A percentile compares a stretch with the other conserved stretches of the same genome.
Evolutionary conservation across 768 basidiomycete genomes (phyloP).

Genomic region (Lactarius indigo): DNA sequence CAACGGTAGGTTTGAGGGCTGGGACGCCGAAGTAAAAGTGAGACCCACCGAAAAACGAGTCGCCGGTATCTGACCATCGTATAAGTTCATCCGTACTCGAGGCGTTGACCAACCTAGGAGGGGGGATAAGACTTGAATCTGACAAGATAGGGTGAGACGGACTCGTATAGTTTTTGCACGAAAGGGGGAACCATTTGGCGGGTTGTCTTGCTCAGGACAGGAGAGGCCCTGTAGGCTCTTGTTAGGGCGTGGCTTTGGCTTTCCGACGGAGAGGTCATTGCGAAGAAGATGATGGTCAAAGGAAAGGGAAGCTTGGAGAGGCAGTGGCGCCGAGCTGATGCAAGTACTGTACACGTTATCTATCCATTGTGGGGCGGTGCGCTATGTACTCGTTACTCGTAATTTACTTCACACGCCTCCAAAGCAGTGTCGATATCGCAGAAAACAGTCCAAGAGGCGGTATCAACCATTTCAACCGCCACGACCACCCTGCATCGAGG

Average conservation of each 20-base stretch:
- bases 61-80: slow-evolving; percentile 86
- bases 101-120: slow-evolving; percentile 85
- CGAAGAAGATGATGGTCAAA: background rate
- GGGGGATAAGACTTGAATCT: slow-evolving; percentile 10
- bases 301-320: background rate
- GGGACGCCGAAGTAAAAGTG: slow-evolving; percentile 7
- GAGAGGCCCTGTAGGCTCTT: slow-evolving; percentile 39
- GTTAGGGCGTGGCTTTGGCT: slow-evolving; percentile 59
- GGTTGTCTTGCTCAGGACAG: slow-evolving; percentile 44
- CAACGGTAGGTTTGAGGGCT: slow-evolving; percentile 4
- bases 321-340: background rate
- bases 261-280: slow-evolving; percentile 34
- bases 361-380: background rate
- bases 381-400: background rate
- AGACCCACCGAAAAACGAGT: slow-evolving; percentile 81
- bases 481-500: slow-evolving; percentile 50
- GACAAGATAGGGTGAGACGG: slow-evolving; percentile 33
- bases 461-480: slow-evolving; percentile 60
- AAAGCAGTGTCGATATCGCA: slow-evolving; percentile 39
- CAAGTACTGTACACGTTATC: background rate
- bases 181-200: slow-evolving; percentile 71
- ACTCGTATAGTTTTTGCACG: slow-evolving; percentile 92
- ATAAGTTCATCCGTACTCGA: slow-evolving; percentile 78
- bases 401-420: slow-evolving; percentile 33
- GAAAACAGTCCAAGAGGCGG: slow-evolving; percentile 53